Evolutionary conservation across 768 basidiomycete genomes (phyloP).

Genomic region (Ramaria rubella): DNA sequence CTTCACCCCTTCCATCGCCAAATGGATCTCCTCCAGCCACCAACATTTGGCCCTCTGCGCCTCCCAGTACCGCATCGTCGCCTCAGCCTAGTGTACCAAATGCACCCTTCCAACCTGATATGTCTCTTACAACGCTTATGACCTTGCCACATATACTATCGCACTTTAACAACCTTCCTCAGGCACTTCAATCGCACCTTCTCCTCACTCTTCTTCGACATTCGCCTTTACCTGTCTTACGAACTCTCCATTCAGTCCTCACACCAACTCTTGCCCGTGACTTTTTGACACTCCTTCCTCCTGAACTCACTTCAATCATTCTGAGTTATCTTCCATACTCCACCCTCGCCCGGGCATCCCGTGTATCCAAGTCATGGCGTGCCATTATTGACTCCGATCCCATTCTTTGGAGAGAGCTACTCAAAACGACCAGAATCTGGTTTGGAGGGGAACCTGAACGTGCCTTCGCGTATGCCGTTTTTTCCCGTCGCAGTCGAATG

Average conservation of each 20-base stretch:
- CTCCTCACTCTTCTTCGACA: conserved; percentile 89
- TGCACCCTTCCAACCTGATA: conserved; percentile 73
- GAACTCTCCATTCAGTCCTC: conserved; percentile 82
- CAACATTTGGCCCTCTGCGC: conserved; percentile 72
- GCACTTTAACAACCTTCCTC: conserved; percentile 76
- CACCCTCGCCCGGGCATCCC: conserved; percentile 77
- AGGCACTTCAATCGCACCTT: conserved; percentile 85
- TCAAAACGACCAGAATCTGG: conserved; percentile 83
- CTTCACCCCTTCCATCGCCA: conserved; percentile 79
- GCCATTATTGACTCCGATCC: conserved; percentile 86
- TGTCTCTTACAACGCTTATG: conserved; percentile 75
- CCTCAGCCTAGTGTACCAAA: conserved; percentile 44
- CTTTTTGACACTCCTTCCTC: conserved; percentile 86
- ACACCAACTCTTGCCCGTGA: conserved; percentile 90
- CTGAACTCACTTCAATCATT: conserved; percentile 86
- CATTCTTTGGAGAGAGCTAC: conserved; percentile 80
- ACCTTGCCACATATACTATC: conserved; percentile 77
- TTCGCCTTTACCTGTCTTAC: conserved; percentile 84
- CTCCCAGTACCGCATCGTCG: conserved; percentile 72
- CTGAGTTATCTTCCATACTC: conserved; percentile 78
- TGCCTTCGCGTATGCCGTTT: conserved; percentile 68
- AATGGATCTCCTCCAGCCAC: conserved; percentile 77
- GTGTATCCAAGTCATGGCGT: conserved; percentile 89
- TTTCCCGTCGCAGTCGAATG: conserved; percentile 47
- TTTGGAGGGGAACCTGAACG: conserved; percentile 81